These are phyloP conservation scores for Xylariaceae sp. DNA, from an alignment of 2,329 filamentous ascomycete species.

Conservation along the genomic window DNA sequence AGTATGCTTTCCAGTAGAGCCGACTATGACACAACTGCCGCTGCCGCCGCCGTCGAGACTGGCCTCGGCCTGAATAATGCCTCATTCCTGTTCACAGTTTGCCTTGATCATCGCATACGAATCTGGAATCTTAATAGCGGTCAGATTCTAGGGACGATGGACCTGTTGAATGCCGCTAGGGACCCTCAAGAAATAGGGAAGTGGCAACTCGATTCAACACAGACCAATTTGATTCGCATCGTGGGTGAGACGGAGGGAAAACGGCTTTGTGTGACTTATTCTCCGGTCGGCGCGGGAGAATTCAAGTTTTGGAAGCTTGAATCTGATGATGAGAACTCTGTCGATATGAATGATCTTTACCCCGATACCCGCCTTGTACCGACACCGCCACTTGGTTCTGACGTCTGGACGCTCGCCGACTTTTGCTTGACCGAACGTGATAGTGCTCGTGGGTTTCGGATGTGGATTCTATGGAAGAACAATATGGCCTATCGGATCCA, in stretches of 20 bases:
- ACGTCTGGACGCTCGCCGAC: conserved; percentile 80
- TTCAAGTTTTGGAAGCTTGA: conserved; percentile 92
- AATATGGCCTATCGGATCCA: conserved; percentile 79
- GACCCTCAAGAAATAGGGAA: conserved; percentile 73
- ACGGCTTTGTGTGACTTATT: conserved; percentile 77
- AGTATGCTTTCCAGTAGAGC: conserved; percentile 67
- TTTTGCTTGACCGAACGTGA: conserved; percentile 67
- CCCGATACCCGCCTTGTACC: conserved; percentile 68
- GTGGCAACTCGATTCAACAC: conserved; percentile 79
- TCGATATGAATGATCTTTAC: conserved; percentile 75
- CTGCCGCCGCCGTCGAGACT: conserved; percentile 65
- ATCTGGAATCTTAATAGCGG: conserved; percentile 89
- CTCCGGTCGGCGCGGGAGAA: conserved; percentile 82
- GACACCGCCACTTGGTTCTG: conserved; percentile 71
- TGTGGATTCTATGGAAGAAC: conserved; percentile 87
- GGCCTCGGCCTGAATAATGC: conserved; percentile 56
- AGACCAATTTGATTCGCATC: conserved; percentile 77
- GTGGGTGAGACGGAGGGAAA: conserved; percentile 62
- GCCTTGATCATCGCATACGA: conserved; percentile 85
- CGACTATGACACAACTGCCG: conserved; percentile 71
- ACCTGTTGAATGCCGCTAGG: conserved; percentile 73
- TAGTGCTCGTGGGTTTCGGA: conserved; percentile 55
- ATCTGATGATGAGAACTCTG: conserved; percentile 66
- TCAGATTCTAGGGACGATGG: conserved; percentile 75
- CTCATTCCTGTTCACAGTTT: conserved; percentile 76